Evolutionary conservation across 169 alveolate genomes (phyloP).

Genomic region (Plasmodium yoelii): DNA sequence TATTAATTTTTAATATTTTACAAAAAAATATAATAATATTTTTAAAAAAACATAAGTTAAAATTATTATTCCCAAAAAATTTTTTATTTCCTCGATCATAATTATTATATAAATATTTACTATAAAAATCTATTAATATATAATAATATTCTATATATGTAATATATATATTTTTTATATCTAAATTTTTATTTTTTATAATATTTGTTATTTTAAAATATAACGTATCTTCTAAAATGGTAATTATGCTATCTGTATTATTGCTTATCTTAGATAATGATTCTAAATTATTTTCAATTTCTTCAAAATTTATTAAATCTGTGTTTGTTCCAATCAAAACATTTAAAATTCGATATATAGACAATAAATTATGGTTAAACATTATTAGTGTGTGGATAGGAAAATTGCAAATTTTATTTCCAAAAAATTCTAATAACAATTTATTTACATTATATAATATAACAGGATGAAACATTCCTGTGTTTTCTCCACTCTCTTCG

Average conservation of each 20-base stretch:
- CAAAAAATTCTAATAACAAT: constrained; percentile 33
- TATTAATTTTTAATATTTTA: constrained; percentile 60
- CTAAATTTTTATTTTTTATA: constrained; percentile 27
- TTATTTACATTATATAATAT: constrained; percentile 34
- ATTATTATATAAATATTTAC: constrained; percentile 48
- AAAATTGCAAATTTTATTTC: constrained; percentile 17
- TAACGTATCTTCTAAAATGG: constrained; percentile 15
- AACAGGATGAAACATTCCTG: constrained; percentile 25
- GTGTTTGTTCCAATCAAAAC: constrained; percentile 48
- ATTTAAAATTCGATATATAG: constrained; percentile 45
- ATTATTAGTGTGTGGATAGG: constrained; percentile 14
- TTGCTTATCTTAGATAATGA: background rate
- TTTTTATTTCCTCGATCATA: background rate
- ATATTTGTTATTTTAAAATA: constrained; percentile 31
- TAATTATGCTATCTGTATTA: background rate
- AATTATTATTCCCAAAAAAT: constrained; percentile 1
- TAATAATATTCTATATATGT: constrained; percentile 63
- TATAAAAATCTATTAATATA: constrained; percentile 31
- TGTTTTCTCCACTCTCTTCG: too few relatives aligned
- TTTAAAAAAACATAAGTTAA: constrained; percentile 18
- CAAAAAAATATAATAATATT: constrained; percentile 36
- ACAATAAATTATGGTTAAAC: constrained; percentile 52
- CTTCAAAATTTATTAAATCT: constrained; percentile 19
- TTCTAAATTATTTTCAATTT: constrained; percentile 10
- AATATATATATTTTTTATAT: constrained; percentile 10